phyloP scores from a whole-genome alignment of 2,329 filamentous ascomycete species.

The Aspergillus sp. region DNA sequence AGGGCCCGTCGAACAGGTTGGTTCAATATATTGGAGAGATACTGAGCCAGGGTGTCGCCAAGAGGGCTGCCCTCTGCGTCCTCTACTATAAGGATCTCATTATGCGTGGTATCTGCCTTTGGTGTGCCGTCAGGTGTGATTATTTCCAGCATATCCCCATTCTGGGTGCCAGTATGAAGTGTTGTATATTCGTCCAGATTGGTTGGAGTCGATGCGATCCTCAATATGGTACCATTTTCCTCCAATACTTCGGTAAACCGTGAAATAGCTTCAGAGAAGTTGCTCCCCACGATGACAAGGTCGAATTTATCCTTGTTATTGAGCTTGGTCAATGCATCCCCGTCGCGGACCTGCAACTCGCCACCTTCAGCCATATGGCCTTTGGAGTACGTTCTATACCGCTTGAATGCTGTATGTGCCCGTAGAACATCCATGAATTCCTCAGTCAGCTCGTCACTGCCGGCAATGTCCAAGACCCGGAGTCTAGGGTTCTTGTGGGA shows the following conservation, averaged over 20 bases:
- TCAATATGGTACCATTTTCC: not conserved
- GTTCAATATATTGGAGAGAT: not conserved
- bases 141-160: not conserved
- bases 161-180: not conserved
- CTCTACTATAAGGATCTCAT: not conserved
- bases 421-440: not conserved
- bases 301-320: not conserved
- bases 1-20: not conserved
- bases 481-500: not conserved
- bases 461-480: not conserved
- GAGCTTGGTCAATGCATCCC: not conserved
- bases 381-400: not conserved
- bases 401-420: not conserved
- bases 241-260: not conserved
- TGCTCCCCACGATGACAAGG: not conserved
- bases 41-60: not conserved
- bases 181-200: not conserved
- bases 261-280: too few species aligned
- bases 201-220: not conserved
- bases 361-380: not conserved
- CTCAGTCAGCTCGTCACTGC: not conserved
- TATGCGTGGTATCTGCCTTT: not conserved
- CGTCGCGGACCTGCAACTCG: not conserved
- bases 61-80: not conserved
- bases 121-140: not conserved